Conservation (phyloP, 306 rosid species). For the Begonia peltatifolia region DNA sequence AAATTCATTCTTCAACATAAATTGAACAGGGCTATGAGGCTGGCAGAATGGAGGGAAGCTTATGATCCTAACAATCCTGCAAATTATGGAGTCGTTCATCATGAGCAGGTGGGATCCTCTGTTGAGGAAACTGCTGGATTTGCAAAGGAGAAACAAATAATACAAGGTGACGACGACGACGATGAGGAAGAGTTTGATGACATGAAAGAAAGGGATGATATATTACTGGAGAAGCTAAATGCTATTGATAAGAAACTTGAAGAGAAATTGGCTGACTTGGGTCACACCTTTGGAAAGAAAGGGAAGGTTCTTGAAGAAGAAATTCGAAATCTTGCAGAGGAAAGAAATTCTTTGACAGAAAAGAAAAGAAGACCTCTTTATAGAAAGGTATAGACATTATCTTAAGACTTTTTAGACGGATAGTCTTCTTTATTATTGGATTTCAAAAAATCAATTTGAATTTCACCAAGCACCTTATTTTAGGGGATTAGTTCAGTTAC, state of each 20-base stretch:
- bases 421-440: no score
- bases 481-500: no score
- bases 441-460: no score
- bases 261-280: conserved; percentile 72
- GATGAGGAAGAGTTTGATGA: conserved; percentile 69
- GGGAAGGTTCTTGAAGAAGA: conserved; percentile 88
- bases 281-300: conserved; percentile 83
- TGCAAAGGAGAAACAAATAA: conserved; percentile 31
- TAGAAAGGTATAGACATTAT: conserved; percentile 38
- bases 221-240: conserved; percentile 59
- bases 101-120: conserved; percentile 24
- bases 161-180: conserved; percentile 25
- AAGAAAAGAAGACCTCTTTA: conserved; percentile 73
- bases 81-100: conserved; percentile 62
- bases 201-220: conserved; percentile 80
- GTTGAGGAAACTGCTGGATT: conserved; percentile 42
- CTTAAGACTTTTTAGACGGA: no score
- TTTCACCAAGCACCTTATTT: no score
- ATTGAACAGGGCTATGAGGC: conserved; percentile 69
- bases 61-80: conserved; percentile 80
- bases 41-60: conserved; percentile 80
- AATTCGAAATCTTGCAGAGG: conserved; percentile 91
- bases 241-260: conserved; percentile 76
- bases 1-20: conserved; percentile 67
- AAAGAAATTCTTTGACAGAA: conserved; percentile 81